A percentile compares a stretch with the other conserved stretches of the same genome.
phyloP scores from a whole-genome alignment of 2,329 filamentous ascomycete species.

The Scedosporium aurantiacum region DNA sequence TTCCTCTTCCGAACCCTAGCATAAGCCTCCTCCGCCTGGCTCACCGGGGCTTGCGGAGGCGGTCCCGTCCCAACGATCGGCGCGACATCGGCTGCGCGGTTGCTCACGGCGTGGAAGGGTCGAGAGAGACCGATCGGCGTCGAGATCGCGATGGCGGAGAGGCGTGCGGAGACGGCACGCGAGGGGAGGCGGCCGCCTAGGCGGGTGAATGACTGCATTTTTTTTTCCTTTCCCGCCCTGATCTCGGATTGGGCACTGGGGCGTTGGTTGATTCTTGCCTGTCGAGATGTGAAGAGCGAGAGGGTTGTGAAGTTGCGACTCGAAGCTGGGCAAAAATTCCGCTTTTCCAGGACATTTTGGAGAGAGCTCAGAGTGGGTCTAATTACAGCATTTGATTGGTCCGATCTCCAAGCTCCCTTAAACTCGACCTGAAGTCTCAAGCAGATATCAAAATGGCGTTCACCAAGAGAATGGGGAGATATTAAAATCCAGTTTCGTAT shows the following conservation, averaged over 20 bases:
- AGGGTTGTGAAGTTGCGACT: not conserved
- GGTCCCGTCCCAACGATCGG: conserved; percentile 47
- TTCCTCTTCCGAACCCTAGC: conserved; percentile 37
- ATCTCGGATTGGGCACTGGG: not conserved
- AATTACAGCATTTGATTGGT: not conserved
- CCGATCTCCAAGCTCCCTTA: not conserved
- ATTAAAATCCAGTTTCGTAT: too few relatives aligned
- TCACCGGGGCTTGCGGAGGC: conserved; percentile 42
- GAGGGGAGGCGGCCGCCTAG: not conserved
- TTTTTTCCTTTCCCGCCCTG: not conserved
- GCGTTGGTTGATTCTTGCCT: not conserved
- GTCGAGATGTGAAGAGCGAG: too few relatives aligned
- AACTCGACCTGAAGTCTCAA: too few relatives aligned
- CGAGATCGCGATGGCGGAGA: not conserved
- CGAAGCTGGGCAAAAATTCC: not conserved
- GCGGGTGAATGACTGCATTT: conserved; percentile 1
- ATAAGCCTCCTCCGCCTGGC: conserved; percentile 19
- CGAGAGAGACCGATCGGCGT: not conserved
- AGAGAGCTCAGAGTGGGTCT: not conserved
- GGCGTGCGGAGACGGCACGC: not conserved
- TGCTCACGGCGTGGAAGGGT: conserved; percentile 17
- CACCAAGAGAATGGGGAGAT: too few relatives aligned
- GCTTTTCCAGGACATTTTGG: not conserved
- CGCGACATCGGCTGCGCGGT: conserved; percentile 33
- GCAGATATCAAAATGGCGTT: too few relatives aligned